Evolutionary conservation across 2,329 filamentous ascomycete species (phyloP), one percentile per base, ranked within the genome.

Genomic region (Pseudogymnoascus sp.): DNA sequence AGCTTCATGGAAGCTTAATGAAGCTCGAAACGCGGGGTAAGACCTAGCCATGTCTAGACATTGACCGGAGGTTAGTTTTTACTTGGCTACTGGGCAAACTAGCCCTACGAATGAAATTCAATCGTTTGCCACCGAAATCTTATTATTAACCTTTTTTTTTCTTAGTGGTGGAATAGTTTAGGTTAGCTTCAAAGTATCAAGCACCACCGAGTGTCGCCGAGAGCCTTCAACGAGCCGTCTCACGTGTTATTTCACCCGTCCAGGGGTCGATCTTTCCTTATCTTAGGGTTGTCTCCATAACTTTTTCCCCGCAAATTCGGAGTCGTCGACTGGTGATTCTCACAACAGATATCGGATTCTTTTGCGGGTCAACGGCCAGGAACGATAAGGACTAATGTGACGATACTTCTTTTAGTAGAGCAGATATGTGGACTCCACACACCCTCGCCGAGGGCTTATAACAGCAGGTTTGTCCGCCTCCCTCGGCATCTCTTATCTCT

Each of bases 391-490:
- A 50, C 23, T 50, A 50, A 50, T 10, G 40, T 50, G 23, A 50
- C 44, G 44, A 50, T 50, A 28, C 23, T 50, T 12, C 21, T 50
- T 50, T 50, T 50, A 28, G 44, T n/a, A 16, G 14, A 16, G 21
- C 46, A 53, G 46, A 31, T 53, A 53, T 53, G 46, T 53, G 46
- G 46, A 53, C 46, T 53, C 46, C 23, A 21, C 46, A 31, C 46
- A 53, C 46, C 46, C 23, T 31, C 46, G 23, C 7, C 5, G 23
- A 28, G 23, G 40, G 46, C 46, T 53, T 53, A 53, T 53, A 28
- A 53, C 14, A 31, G 16, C 2, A 53, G 46, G 46, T 53, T 53
- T 53, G 23, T 53, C 46, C 44, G 44, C 44, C 44, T 44, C 18
- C 18, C 18, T 53, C 23, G 44, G 44, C 44, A 7, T n/a, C 14